A percentile compares a stretch with the other conserved stretches of the same genome.
Evolutionary conservation across 805 yeast species (phyloP).

Genomic region (Candida maris): DNA sequence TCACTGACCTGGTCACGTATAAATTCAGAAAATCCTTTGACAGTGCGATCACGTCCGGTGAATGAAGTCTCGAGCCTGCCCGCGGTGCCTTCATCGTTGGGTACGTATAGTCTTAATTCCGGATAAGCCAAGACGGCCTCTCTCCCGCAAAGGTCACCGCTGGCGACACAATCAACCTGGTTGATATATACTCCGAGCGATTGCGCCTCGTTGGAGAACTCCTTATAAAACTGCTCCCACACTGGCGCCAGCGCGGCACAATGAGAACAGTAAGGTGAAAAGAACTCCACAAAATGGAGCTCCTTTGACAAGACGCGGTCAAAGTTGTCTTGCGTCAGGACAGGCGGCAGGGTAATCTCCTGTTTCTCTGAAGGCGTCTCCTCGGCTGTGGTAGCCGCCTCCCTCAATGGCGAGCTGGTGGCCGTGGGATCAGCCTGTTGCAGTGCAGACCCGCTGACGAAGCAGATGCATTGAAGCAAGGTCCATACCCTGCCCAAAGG

Average conservation of each 20-base stretch:
- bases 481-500: too few relatives aligned
- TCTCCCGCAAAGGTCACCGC: slow-evolving; percentile 79
- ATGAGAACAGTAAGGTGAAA: slow-evolving; percentile 84
- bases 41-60: slow-evolving; percentile 46
- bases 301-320: slow-evolving; percentile 47
- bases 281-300: slow-evolving; percentile 79
- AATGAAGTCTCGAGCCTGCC: slow-evolving; percentile 40
- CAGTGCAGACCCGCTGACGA: too few relatives aligned
- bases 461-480: too few relatives aligned
- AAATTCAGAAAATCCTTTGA: slow-evolving; percentile 49
- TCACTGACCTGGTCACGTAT: slow-evolving; percentile 46
- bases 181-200: slow-evolving; percentile 50
- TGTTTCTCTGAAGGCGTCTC: slow-evolving; percentile 1
- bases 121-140: slow-evolving; percentile 71
- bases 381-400: too few relatives aligned
- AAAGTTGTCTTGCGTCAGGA: slow-evolving; percentile 49
- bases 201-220: slow-evolving; percentile 46
- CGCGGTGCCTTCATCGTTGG: slow-evolving; percentile 38
- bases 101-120: slow-evolving; percentile 62
- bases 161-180: slow-evolving; percentile 81
- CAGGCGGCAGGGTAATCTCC: slow-evolving; percentile 40
- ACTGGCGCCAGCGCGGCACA: slow-evolving; percentile 76
- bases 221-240: slow-evolving; percentile 67
- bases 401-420: too few relatives aligned
- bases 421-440: too few relatives aligned